Base-by-base conservation (phyloP, 164 flowering plant genomes). In the Berberis vulgaris region DNA sequence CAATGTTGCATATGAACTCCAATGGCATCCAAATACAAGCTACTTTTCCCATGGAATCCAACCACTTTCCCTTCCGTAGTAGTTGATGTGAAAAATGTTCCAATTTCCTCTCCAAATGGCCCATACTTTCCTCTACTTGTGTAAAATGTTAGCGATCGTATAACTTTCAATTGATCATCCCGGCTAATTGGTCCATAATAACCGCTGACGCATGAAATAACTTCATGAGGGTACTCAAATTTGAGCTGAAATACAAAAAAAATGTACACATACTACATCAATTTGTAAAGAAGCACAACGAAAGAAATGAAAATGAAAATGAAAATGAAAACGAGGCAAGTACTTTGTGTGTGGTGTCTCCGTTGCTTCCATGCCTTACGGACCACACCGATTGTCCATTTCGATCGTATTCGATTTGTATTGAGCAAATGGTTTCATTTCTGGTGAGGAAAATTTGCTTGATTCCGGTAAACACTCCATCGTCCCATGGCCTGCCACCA, bases 1-100 rank as follows among this genome's bases (percentile, higher is more conserved):
- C 91, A 88, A 59, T 84, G 89, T 54, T 88, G 96, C 91, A 85
- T 86, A 68, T 91, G 97, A 6, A 88, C 86, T 64, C 97, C 97
- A 62, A 91, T 84, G 40, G 97, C 96, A 67, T 86, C 86, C 77
- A 91, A 69, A 65, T 80, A 88, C 57, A 61, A 54, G 72, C 91
- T 72, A 70, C 90, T 77, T 74, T 85, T 83, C 26, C 96, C 96
- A 78, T 88, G 97, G 70, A 91, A 83, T 2, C 97, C 97, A 2
- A 91, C 86, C 69, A 85, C 84, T 74, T 83, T 91, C 50, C 93
- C 97, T 58, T 86, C 83, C 5, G 89, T 83, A 4, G 75, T 83
- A 0, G 81, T 77, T 42, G 93, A 91, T 44, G 85, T 81, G 80
- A 86, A 88, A 71, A 58, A 85, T 3, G 77, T 79, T 5, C 97